Percentiles rank a stretch among this genome's conserved stretches.
Evolutionary conservation across 2,329 filamentous ascomycete genomes (phyloP).

Genomic region (Huntiella savannae): DNA sequence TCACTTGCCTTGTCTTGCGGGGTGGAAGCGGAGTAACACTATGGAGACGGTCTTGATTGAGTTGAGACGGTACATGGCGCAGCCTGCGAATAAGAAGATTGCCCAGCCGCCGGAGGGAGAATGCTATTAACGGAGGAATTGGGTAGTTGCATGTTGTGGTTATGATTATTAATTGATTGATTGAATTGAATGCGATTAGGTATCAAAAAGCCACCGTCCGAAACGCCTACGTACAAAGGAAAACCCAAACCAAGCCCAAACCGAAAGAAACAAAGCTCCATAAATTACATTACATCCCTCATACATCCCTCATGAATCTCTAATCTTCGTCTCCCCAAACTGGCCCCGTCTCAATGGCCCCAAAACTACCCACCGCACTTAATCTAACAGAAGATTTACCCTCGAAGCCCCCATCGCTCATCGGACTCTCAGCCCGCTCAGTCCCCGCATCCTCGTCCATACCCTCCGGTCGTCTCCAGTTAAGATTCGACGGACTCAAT

Average conservation of each 20-base stretch:
- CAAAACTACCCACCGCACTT: slow-evolving; percentile 21
- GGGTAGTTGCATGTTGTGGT: background rate
- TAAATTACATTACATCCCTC: too few species aligned
- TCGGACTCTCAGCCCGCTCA: slow-evolving; percentile 12
- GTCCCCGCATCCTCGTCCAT: too few species aligned
- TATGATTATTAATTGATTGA: background rate
- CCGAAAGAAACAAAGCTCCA: background rate
- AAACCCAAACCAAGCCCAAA: slow-evolving; percentile 1
- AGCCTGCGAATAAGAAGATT: slow-evolving; percentile 81
- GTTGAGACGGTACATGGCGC: slow-evolving; percentile 82
- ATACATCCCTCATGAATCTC: slow-evolving; percentile 3
- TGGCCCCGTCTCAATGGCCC: slow-evolving; percentile 12
- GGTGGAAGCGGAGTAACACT: slow-evolving; percentile 84
- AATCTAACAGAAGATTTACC: slow-evolving; percentile 14
- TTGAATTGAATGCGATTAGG: background rate
- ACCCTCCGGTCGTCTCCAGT: too few species aligned
- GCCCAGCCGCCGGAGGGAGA: slow-evolving; percentile 82
- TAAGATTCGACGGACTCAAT: slow-evolving; percentile 3
- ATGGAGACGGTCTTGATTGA: slow-evolving; percentile 91
- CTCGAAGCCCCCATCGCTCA: background rate
- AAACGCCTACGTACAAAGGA: background rate
- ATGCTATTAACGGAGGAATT: slow-evolving; percentile 17
- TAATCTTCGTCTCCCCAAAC: slow-evolving; percentile 25
- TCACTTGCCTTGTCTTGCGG: slow-evolving; percentile 65
- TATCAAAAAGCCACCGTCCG: background rate